A percentile compares a stretch with the other conserved stretches of the same genome.
Conservation (phyloP, 2,329 filamentous ascomycete genomes). For the Fusarium graminum region DNA sequence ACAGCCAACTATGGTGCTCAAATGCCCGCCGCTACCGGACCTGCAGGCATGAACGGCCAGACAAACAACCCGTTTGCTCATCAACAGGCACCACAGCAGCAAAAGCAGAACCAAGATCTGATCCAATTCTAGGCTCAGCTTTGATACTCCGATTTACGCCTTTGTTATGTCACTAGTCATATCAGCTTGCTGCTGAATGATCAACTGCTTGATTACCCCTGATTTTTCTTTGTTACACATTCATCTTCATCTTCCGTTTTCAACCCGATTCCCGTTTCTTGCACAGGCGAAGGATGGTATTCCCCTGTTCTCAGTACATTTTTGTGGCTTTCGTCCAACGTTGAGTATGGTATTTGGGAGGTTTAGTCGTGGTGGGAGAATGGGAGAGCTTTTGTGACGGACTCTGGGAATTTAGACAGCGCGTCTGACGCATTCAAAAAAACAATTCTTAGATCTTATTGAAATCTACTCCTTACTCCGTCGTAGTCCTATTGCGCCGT, state of each 20-base stretch:
- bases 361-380: constrained; percentile 44
- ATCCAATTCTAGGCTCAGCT: constrained; percentile 68
- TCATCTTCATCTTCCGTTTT: constrained; percentile 39
- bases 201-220: constrained; percentile 27
- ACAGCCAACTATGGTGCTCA: constrained; percentile 66
- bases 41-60: constrained; percentile 67
- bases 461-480: constrained; percentile 45
- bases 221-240: constrained; percentile 37
- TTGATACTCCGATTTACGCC: constrained; percentile 13
- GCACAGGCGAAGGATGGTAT: constrained; percentile 50
- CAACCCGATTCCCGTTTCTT: constrained; percentile 46
- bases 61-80: constrained; percentile 71
- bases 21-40: constrained; percentile 68
- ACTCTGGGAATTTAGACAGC: constrained; percentile 51
- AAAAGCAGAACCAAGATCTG: constrained; percentile 67
- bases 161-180: constrained; percentile 5
- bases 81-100: constrained; percentile 59
- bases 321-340: constrained; percentile 42
- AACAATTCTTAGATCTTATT: constrained; percentile 52
- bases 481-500: constrained; percentile 34
- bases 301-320: constrained; percentile 48
- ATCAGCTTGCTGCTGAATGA: constrained; percentile 13
- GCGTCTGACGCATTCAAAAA: constrained; percentile 51
- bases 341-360: constrained; percentile 45
- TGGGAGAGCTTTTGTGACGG: constrained; percentile 47